A percentile compares a stretch with the other conserved stretches of the same genome.
These are phyloP conservation scores for Camillea tinctor DNA, from an alignment of 2,329 filamentous ascomycete genomes.

Conservation along the genomic window DNA sequence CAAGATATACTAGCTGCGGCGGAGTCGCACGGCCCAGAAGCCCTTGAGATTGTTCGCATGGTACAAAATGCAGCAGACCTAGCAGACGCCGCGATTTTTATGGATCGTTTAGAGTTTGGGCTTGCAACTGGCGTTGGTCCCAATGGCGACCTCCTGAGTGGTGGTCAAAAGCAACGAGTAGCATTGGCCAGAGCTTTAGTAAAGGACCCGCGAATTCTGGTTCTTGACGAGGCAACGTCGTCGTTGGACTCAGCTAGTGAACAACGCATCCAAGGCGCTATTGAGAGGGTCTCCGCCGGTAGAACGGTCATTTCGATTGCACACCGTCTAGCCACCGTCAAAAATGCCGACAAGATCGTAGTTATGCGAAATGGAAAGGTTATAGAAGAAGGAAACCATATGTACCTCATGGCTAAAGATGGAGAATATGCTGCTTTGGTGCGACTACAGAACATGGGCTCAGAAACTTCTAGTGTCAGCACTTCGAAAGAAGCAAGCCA, in stretches of 20 bases:
- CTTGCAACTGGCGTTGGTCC: slow-evolving; percentile 43
- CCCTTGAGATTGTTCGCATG: slow-evolving; percentile 50
- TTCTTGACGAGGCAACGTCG: slow-evolving; percentile 51
- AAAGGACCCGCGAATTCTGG: slow-evolving; percentile 44
- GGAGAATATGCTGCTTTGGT: slow-evolving; percentile 33
- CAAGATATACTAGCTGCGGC: slow-evolving; percentile 45
- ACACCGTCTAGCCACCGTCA: slow-evolving; percentile 59
- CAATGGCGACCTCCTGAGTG: slow-evolving; percentile 43
- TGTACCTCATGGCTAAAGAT: slow-evolving; percentile 48
- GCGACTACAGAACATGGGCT: slow-evolving; percentile 33
- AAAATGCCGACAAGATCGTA: slow-evolving; percentile 63
- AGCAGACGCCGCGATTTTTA: slow-evolving; percentile 55
- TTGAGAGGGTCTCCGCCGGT: slow-evolving; percentile 33
- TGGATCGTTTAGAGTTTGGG: slow-evolving; percentile 46
- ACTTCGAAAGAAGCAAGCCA: slow-evolving; percentile 28
- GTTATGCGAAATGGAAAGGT: slow-evolving; percentile 60
- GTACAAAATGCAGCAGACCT: slow-evolving; percentile 51
- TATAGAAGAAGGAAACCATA: slow-evolving; percentile 62
- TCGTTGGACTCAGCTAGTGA: slow-evolving; percentile 50
- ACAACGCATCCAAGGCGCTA: slow-evolving; percentile 39
- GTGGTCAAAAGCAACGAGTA: slow-evolving; percentile 49
- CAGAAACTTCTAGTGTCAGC: slow-evolving; percentile 34
- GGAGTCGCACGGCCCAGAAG: slow-evolving; percentile 40
- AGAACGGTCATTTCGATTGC: slow-evolving; percentile 68
- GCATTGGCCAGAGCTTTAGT: slow-evolving; percentile 48